Base-by-base conservation (phyloP, 2,329 filamentous ascomycete species). In the Hymenoscyphus linearis region DNA sequence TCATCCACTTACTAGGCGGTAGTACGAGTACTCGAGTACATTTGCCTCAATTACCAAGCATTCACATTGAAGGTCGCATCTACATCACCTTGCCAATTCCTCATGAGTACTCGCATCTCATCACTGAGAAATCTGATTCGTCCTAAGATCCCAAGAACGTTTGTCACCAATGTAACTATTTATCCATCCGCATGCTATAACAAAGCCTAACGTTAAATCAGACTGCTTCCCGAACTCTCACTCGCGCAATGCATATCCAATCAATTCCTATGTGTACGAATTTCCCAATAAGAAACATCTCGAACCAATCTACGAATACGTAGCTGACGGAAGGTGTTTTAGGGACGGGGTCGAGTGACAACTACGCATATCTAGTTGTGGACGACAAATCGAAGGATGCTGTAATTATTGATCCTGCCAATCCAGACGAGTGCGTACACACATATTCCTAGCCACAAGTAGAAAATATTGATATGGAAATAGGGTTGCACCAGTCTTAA, bases 251-350 rank as follows among this genome's bases (percentile, higher is more conserved):
- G 90, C 89, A 93, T 84, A 88, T 93, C 78, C 84, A 90, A 76
- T 89, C 89, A 68, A 93, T 95, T 76, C 89, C 90, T 61, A 93
- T 95, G 89, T 93, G 90, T 92, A 84, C 40, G 40, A 72, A 86
- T 79, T 70, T 85, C 79, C 70, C 66, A 65, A 53, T 59, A 58
- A 65, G 68, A 22, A 34, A 18, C 56, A 55, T 55, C 54, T 26
- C 36, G 57, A 40, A 5, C 18, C n/a, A 44, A 56, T 26, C 13
- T 40, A 40, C 47, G 22, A 34, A 10, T 47, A 18, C 18, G 36
- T 34, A 34, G 56, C 55, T 52, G 34, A 22, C 40, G 26, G 18
- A 9, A 57, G 40, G 18, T 58, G 35, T 55, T 55, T 44, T 60
- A 93, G 89, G 89, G 89, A 86, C 84, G 78, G 90, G 89, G 58